Conservation (phyloP, 139 green algal species). For the Chlamydomonas sphaeroides region DNA sequence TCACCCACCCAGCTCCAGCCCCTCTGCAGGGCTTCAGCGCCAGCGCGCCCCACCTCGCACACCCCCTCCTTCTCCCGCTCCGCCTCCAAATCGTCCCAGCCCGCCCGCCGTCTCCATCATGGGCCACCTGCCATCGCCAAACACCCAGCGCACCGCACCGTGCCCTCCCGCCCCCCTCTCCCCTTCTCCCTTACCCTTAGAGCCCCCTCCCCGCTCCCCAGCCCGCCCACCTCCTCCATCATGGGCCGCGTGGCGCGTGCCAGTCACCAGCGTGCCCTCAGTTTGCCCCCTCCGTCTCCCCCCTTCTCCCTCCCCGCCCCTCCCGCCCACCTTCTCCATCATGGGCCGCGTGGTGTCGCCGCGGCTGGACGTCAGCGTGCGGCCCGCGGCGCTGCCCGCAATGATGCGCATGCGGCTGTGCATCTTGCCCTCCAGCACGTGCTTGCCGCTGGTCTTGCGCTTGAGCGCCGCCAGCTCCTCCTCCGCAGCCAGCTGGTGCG, state of each 20-base stretch:
- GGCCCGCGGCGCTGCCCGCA: constrained; percentile 60
- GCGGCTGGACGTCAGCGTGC: constrained; percentile 29
- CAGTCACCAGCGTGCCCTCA: too few relatives aligned
- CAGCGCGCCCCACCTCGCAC: too few relatives aligned
- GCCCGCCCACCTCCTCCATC: constrained; percentile 81
- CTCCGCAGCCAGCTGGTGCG: constrained; percentile 57
- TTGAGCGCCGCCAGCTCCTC: constrained; percentile 52
- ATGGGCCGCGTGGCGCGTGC: constrained; percentile 85
- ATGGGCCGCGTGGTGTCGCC: constrained; percentile 80
- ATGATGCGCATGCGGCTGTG: constrained; percentile 75
- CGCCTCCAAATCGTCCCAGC: not conserved
- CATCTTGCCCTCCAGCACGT: constrained; percentile 33
- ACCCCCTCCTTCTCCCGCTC: too few relatives aligned
- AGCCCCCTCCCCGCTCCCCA: too few relatives aligned
- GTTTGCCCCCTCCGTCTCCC: too few relatives aligned
- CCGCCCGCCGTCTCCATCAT: constrained; percentile 87
- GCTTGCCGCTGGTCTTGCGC: constrained; percentile 37
- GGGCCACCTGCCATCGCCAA: constrained; percentile 74
- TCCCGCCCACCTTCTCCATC: constrained; percentile 81
- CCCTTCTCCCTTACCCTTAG: not conserved
- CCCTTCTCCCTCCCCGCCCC: not conserved
- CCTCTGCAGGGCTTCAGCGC: too few relatives aligned
- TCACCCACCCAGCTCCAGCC: too few relatives aligned
- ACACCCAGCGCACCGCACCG: too few relatives aligned
- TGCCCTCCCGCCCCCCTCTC: too few relatives aligned